Evolutionary conservation across 208 protist genomes (phyloP).

Genomic region (Trypanosoma brucei): DNA sequence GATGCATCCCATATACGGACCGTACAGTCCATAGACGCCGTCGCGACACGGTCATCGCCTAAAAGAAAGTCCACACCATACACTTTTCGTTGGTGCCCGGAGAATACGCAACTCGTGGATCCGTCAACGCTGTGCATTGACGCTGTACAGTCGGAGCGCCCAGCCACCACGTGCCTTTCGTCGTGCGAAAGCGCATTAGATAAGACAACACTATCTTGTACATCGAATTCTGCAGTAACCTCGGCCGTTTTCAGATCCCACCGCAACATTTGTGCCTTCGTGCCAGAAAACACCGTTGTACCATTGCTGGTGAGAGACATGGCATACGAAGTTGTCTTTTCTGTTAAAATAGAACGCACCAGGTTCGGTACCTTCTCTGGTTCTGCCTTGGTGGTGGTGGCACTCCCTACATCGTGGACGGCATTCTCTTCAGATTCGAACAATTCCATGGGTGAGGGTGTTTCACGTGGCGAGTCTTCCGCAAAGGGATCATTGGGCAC

Average conservation of each 20-base stretch:
- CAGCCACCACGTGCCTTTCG: constrained; percentile 20
- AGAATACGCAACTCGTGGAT: constrained; percentile 9
- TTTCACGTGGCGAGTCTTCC: constrained; percentile 11
- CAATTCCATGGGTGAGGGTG: neutral
- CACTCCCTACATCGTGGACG: too few species aligned
- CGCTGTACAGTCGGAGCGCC: constrained; percentile 19
- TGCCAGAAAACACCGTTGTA: constrained; percentile 16
- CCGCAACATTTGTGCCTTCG: constrained; percentile 13
- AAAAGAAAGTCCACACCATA: constrained; percentile 43
- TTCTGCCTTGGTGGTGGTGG: too few species aligned
- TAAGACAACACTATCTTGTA: constrained; percentile 18
- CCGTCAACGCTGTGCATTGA: constrained; percentile 14
- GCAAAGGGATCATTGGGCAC: constrained; percentile 40
- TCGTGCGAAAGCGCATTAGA: constrained; percentile 15
- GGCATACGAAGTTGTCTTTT: constrained; percentile 5
- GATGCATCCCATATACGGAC: constrained; percentile 57
- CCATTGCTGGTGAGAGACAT: constrained; percentile 15
- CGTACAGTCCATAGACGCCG: constrained; percentile 52
- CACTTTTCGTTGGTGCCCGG: constrained; percentile 52
- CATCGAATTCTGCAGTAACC: constrained; percentile 17
- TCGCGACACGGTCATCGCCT: constrained; percentile 29
- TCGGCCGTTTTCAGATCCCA: constrained; percentile 26
- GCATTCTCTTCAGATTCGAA: too few species aligned
- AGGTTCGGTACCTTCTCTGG: constrained; percentile 6
- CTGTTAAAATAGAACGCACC: constrained; percentile 10